A percentile compares a stretch with the other conserved stretches of the same genome.
These are phyloP conservation scores for Ceratobasidium sp. DNA, from an alignment of 1,284 basidiomycete genomes.

Conservation along the genomic window DNA sequence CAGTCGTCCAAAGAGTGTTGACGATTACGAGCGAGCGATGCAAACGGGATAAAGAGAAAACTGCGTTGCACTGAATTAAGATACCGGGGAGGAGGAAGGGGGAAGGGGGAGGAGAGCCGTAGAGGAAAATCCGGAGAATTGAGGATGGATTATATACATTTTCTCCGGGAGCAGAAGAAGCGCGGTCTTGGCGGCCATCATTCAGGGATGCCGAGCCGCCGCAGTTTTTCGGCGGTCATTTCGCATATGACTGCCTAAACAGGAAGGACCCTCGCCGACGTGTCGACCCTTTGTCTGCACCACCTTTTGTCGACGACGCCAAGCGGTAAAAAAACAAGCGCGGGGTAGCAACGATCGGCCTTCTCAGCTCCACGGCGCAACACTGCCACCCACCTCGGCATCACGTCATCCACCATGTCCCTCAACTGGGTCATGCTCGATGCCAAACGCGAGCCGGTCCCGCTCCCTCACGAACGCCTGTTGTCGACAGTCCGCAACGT, in stretches of 20 bases:
- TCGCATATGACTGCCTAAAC: no score
- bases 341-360: neutral
- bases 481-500: conserved; percentile 64
- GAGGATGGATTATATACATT: neutral
- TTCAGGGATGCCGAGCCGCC: neutral
- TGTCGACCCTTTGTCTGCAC: no score
- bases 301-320: no score
- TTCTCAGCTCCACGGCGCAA: neutral
- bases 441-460: conserved; percentile 63
- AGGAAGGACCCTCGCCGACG: no score
- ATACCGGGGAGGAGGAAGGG: conserved; percentile 7
- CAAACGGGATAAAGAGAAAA: neutral
- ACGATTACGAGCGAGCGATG: conserved; percentile 11
- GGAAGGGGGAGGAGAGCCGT: neutral
- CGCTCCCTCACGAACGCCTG: conserved; percentile 67
- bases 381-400: neutral
- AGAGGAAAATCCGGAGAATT: neutral
- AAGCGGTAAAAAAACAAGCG: neutral
- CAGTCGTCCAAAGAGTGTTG: conserved; percentile 38
- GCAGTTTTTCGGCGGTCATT: no score
- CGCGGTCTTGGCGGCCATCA: neutral
- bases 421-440: conserved; percentile 78
- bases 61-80: neutral
- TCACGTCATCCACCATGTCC: conserved; percentile 59
- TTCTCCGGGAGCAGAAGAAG: neutral